Percentiles rank a stretch among this genome's conserved stretches.
Evolutionary conservation across 495 filamentous ascomycete genomes (phyloP).

Genomic region (Penicillium angulare): DNA sequence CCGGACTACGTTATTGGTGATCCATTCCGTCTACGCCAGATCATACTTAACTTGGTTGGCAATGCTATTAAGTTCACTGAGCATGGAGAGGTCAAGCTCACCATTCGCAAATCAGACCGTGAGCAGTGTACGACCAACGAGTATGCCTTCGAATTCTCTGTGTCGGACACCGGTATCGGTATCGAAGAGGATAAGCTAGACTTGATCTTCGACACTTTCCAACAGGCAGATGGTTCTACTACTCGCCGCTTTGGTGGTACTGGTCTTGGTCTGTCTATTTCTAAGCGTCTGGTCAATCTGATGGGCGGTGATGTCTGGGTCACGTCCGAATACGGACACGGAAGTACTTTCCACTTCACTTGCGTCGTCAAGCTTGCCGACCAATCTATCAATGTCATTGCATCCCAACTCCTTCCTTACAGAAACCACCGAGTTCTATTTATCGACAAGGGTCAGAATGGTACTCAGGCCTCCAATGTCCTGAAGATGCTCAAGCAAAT

Average conservation of each 20-base stretch:
- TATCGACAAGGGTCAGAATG: constrained; percentile 89
- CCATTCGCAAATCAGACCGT: constrained; percentile 71
- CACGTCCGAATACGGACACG: constrained; percentile 86
- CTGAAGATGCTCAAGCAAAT: constrained; percentile 75
- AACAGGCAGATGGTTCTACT: constrained; percentile 97
- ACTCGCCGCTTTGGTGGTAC: constrained; percentile 97
- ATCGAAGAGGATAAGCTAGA: constrained; percentile 96
- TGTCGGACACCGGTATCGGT: constrained; percentile 96
- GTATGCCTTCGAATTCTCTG: constrained; percentile 94
- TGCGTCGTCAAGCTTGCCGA: constrained; percentile 87
- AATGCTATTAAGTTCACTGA: constrained; percentile 91
- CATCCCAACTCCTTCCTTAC: constrained; percentile 84
- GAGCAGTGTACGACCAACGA: constrained; percentile 68
- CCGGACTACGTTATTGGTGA: constrained; percentile 97
- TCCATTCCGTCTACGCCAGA: constrained; percentile 94
- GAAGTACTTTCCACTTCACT: constrained; percentile 96
- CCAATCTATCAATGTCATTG: constrained; percentile 75
- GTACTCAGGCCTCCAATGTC: constrained; percentile 69
- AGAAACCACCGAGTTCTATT: constrained; percentile 86
- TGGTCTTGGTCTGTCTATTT: constrained; percentile 93
- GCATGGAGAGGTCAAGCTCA: constrained; percentile 92
- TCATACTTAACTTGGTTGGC: constrained; percentile 66
- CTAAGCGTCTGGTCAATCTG: constrained; percentile 88
- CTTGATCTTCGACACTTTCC: constrained; percentile 99
- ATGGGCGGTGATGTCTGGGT: constrained; percentile 99